Evolutionary conservation across 176 grass and related monocot species (phyloP).

Genomic region (Carex cristatella): DNA sequence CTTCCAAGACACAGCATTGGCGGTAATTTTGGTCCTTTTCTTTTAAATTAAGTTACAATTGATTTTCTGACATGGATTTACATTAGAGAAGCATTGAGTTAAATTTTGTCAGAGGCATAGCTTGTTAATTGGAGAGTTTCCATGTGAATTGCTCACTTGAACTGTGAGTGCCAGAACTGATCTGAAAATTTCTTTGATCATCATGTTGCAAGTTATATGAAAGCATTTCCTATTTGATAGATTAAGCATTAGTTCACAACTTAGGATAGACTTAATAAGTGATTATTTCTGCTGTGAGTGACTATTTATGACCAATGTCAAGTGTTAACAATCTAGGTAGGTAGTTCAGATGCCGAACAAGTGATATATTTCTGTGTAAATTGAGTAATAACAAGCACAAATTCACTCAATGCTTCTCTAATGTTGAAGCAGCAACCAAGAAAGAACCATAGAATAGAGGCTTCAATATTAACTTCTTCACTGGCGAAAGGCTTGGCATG

Average conservation of each 20-base stretch:
- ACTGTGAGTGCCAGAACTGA: background rate
- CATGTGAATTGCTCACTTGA: background rate
- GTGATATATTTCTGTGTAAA: background rate
- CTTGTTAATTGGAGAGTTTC: no score
- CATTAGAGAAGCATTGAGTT: no score
- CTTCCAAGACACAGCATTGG: constrained; percentile 63
- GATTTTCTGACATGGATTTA: background rate
- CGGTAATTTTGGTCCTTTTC: constrained; percentile 31
- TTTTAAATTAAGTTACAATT: background rate
- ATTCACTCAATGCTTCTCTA: background rate
- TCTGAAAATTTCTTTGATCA: background rate
- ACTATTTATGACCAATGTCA: background rate
- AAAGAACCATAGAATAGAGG: background rate
- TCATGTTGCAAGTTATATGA: background rate
- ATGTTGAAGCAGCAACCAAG: background rate
- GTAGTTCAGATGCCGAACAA: background rate
- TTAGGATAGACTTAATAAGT: background rate
- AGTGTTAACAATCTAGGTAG: background rate
- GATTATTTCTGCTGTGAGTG: background rate
- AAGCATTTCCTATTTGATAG: background rate
- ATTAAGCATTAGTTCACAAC: background rate
- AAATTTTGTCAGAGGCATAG: no score
- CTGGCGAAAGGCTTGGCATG: background rate
- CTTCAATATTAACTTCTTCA: background rate
- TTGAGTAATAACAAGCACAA: background rate